phyloP scores from a whole-genome alignment of 2,329 filamentous ascomycete genomes.

The Beauveria caledonica region DNA sequence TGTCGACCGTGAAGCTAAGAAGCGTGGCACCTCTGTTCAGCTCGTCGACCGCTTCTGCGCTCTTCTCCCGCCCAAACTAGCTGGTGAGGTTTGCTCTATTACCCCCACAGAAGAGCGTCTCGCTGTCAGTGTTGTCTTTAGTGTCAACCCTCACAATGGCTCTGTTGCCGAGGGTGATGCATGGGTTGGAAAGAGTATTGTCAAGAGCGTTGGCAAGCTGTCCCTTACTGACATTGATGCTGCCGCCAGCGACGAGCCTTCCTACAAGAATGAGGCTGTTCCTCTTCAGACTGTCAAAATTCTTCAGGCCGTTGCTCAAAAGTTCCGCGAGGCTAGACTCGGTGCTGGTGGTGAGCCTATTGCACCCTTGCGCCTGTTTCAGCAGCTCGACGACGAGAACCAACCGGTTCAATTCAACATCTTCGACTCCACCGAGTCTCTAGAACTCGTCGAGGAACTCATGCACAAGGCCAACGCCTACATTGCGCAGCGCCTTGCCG shows the following conservation, averaged over 20 bases:
- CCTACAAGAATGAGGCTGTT: conserved; percentile 56
- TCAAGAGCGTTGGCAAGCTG: conserved; percentile 84
- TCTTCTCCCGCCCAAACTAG: conserved; percentile 80
- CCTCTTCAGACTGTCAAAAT: conserved; percentile 71
- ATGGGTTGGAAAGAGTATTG: conserved; percentile 88
- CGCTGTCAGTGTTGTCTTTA: conserved; percentile 88
- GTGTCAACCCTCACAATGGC: conserved; percentile 74
- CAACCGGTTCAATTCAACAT: conserved; percentile 94
- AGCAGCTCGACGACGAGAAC: conserved; percentile 96
- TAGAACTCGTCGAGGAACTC: conserved; percentile 91
- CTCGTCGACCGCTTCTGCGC: conserved; percentile 81
- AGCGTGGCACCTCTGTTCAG: conserved; percentile 92
- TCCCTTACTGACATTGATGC: conserved; percentile 79
- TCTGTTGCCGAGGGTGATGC: conserved; percentile 74
- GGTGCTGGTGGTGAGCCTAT: conserved; percentile 72
- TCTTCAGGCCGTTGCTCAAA: conserved; percentile 74
- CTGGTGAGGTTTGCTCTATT: conserved; percentile 80
- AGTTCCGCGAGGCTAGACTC: conserved; percentile 83
- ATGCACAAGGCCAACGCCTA: conserved; percentile 87
- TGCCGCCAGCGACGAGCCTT: conserved; percentile 57
- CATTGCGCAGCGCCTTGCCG: conserved; percentile 74
- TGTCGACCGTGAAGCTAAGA: conserved; percentile 94
- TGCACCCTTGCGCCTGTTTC: conserved; percentile 77
- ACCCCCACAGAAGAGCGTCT: conserved; percentile 82
- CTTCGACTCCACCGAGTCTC: conserved; percentile 80